Percentiles rank a stretch among this genome's conserved stretches.
These are phyloP conservation scores for Alnus rubra DNA, from an alignment of 306 rosid species.

Conservation along the genomic window DNA sequence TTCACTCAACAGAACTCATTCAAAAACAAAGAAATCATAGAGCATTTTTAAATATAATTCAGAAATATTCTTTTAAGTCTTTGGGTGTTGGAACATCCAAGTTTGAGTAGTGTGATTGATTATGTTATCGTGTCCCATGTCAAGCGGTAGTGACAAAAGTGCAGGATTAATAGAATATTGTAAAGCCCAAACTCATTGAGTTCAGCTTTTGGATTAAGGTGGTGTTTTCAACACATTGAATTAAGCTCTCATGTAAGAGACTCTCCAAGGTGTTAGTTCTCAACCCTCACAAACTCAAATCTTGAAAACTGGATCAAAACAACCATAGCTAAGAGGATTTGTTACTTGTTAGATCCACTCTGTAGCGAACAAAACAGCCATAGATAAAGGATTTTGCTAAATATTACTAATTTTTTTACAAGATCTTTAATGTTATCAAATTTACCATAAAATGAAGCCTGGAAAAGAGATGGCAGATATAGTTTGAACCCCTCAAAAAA, in stretches of 20 bases:
- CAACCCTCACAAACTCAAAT: background rate
- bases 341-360: no score
- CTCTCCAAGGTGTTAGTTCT: background rate
- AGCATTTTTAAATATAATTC: background rate
- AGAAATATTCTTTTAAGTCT: background rate
- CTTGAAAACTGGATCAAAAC: background rate
- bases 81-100: background rate
- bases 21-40: background rate
- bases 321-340: background rate
- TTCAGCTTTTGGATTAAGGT: background rate
- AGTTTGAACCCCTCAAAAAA: background rate
- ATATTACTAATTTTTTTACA: background rate
- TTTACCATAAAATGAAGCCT: background rate
- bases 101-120: background rate
- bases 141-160: background rate
- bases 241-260: background rate
- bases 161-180: background rate
- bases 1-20: background rate
- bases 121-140: background rate
- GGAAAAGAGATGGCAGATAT: background rate
- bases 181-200: background rate
- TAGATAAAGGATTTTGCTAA: background rate
- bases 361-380: background rate
- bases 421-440: background rate
- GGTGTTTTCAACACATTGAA: background rate